Evolutionary conservation across 1,284 basidiomycete genomes (phyloP).

Genomic region (Cystobasidium slooffiae): DNA sequence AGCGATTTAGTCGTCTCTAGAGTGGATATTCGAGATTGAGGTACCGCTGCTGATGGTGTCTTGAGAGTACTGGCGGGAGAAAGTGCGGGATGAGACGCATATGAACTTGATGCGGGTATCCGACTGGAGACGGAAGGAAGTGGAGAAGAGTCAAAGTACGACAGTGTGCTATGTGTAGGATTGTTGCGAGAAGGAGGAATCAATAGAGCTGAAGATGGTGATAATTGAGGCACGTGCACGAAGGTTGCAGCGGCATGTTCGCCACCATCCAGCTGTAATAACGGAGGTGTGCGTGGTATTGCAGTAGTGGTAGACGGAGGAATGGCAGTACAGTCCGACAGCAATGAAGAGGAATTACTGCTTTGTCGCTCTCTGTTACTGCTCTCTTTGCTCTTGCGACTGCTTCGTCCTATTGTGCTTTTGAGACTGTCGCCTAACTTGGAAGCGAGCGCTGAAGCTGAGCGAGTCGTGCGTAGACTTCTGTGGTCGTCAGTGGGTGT

Average conservation of each 20-base stretch:
- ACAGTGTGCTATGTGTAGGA: background rate
- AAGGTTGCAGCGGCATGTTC: background rate
- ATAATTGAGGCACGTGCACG: conserved; percentile 23
- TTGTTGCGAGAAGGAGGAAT: background rate
- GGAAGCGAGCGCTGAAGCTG: background rate
- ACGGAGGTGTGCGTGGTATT: background rate
- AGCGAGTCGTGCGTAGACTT: conserved; percentile 17
- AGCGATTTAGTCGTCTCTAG: conserved; percentile 32
- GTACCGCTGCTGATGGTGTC: background rate
- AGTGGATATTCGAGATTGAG: background rate
- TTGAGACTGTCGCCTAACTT: background rate
- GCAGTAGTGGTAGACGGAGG: background rate
- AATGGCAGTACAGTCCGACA: background rate
- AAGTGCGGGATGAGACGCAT: no score
- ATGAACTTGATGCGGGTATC: no score
- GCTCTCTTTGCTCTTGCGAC: background rate
- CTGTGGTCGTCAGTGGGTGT: background rate
- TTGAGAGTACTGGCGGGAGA: conserved; percentile 1
- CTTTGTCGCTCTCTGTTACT: background rate
- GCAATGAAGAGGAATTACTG: background rate
- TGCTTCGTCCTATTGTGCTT: no score
- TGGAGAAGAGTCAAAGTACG: background rate
- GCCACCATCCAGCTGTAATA: conserved; percentile 13
- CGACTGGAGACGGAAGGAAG: no score
- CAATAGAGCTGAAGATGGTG: conserved; percentile 10